These are phyloP conservation scores for Exophiala dermatitidis DNA, from an alignment of 2,329 filamentous ascomycete species.

Conservation along the genomic window DNA sequence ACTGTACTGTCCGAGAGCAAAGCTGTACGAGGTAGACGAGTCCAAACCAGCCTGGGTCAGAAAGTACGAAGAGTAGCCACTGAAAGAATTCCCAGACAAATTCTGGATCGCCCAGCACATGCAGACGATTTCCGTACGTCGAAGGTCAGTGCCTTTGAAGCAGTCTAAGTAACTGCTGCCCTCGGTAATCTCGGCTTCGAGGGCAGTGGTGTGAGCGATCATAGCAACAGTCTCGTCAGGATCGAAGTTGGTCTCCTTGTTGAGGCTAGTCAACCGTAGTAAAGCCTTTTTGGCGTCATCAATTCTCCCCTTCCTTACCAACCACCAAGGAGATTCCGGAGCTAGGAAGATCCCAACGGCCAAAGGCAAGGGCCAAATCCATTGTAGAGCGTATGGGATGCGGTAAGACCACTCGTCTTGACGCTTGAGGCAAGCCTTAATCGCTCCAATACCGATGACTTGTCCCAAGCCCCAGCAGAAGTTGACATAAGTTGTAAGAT, in stretches of 20 bases:
- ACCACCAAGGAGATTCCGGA: constrained; percentile 47
- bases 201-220: constrained; percentile 81
- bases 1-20: constrained; percentile 45
- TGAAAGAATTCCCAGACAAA: constrained; percentile 58
- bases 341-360: constrained; percentile 42
- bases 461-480: constrained; percentile 44
- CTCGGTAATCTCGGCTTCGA: constrained; percentile 67
- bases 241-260: constrained; percentile 61
- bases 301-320: constrained; percentile 41
- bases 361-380: constrained; percentile 48
- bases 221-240: constrained; percentile 78
- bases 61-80: constrained; percentile 58
- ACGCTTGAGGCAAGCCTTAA: constrained; percentile 42
- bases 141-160: constrained; percentile 71
- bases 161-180: constrained; percentile 74
- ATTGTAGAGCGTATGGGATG: constrained; percentile 45
- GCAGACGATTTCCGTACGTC: constrained; percentile 67
- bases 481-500: constrained; percentile 42
- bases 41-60: constrained; percentile 35
- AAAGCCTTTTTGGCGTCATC: constrained; percentile 42
- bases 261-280: constrained; percentile 40
- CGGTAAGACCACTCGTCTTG: constrained; percentile 45
- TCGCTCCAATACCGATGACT: constrained; percentile 45
- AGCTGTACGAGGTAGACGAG: constrained; percentile 30
- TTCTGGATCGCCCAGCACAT: constrained; percentile 61